These are phyloP conservation scores for Lichina pygmaea DNA, from an alignment of 495 filamentous ascomycete species.

Conservation along the genomic window DNA sequence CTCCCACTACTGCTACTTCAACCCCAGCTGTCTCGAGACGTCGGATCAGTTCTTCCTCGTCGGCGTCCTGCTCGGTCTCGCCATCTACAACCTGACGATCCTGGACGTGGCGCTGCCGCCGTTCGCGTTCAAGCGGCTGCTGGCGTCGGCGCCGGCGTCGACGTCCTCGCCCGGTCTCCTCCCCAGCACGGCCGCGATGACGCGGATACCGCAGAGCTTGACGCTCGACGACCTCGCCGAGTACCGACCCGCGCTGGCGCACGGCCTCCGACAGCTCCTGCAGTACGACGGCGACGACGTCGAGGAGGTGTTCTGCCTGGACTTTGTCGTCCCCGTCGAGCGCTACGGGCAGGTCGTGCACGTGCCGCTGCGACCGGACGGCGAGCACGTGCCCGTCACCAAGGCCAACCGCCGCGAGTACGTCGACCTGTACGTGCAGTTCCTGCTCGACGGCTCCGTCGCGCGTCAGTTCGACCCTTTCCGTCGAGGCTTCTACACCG, in stretches of 20 bases:
- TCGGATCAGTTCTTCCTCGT: conserved; percentile 88
- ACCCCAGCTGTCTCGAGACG: conserved; percentile 70
- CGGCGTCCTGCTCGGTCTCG: conserved; percentile 65
- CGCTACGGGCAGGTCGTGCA: conserved; percentile 42
- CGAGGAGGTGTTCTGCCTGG: conserved; percentile 51
- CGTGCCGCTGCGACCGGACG: conserved; percentile 48
- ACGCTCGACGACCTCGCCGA: conserved; percentile 68
- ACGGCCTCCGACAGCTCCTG: conserved; percentile 47
- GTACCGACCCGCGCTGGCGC: conserved; percentile 51
- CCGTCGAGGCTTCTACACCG: conserved; percentile 82
- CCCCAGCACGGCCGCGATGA: conserved; percentile 20
- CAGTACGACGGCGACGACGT: conserved; percentile 76
- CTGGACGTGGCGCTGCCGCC: conserved; percentile 75
- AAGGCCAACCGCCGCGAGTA: conserved; percentile 68
- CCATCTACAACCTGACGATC: conserved; percentile 93
- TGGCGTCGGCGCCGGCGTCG: conserved; percentile 38
- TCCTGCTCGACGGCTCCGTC: conserved; percentile 57
- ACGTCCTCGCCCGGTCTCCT: too few relatives aligned
- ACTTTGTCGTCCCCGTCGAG: conserved; percentile 57
- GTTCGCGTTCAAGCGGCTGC: conserved; percentile 75
- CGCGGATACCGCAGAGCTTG: conserved; percentile 36
- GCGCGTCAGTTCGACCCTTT: conserved; percentile 79
- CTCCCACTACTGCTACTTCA: conserved; percentile 85
- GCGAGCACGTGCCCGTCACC: conserved; percentile 53
- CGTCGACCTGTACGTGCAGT: conserved; percentile 63